Conservation (phyloP, 2,329 filamentous ascomycete species). For the Aureobasidium uvarum region DNA sequence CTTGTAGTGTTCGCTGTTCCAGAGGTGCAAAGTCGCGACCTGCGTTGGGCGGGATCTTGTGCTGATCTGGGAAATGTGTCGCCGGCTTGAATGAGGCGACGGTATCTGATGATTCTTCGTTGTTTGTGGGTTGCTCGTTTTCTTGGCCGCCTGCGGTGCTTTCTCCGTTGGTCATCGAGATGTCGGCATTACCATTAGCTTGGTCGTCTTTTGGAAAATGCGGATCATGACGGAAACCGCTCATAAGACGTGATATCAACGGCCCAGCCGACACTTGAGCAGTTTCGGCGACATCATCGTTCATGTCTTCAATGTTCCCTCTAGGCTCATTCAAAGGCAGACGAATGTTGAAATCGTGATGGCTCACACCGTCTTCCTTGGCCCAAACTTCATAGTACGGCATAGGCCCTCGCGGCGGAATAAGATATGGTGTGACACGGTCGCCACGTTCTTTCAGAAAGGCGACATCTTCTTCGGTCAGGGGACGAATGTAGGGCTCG, state of each 20-base stretch:
- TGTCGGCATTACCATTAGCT: slow-evolving; percentile 48
- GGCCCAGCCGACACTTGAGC: slow-evolving; percentile 88
- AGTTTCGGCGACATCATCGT: slow-evolving; percentile 80
- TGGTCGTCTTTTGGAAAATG: slow-evolving; percentile 53
- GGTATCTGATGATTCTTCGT: slow-evolving; percentile 40
- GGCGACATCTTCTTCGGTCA: slow-evolving; percentile 89
- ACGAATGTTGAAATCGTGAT: slow-evolving; percentile 64
- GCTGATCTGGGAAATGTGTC: slow-evolving; percentile 62
- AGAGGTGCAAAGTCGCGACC: slow-evolving; percentile 83
- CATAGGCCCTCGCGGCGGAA: slow-evolving; percentile 78
- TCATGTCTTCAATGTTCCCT: slow-evolving; percentile 81
- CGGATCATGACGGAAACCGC: slow-evolving; percentile 75
- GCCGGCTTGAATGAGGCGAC: slow-evolving; percentile 57
- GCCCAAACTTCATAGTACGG: slow-evolving; percentile 91
- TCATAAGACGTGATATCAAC: slow-evolving; percentile 75
- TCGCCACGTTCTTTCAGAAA: slow-evolving; percentile 87
- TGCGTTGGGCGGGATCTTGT: slow-evolving; percentile 49
- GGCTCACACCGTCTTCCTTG: slow-evolving; percentile 82
- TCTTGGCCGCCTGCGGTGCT: slow-evolving; percentile 40
- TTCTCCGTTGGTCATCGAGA: slow-evolving; percentile 45
- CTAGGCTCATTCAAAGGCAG: slow-evolving; percentile 77
- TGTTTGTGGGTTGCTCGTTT: slow-evolving; percentile 33
- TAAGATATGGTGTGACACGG: slow-evolving; percentile 75
- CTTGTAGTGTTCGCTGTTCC: slow-evolving; percentile 87
- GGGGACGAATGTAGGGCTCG: slow-evolving; percentile 84